A percentile compares a stretch with the other conserved stretches of the same genome.
These are phyloP conservation scores for Hanseniaspora jakobsenii DNA, from an alignment of 805 yeast genomes.

Conservation along the genomic window DNA sequence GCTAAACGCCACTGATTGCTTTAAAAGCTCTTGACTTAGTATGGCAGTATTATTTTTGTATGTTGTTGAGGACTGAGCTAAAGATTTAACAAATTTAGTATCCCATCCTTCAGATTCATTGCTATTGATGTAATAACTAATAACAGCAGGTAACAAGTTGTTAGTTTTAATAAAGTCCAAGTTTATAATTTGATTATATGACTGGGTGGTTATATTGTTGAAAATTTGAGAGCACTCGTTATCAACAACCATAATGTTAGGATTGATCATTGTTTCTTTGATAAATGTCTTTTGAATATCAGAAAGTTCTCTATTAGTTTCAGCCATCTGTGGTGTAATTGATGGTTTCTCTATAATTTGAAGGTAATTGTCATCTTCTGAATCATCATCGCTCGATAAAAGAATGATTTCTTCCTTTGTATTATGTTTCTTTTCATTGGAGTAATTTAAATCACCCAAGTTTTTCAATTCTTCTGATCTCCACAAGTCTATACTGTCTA, in stretches of 20 bases:
- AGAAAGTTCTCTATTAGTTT: too few relatives aligned
- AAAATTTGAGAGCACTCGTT: background rate
- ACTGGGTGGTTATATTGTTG: background rate
- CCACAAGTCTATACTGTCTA: constrained; percentile 30
- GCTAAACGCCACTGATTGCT: too few relatives aligned
- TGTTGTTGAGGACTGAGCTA: too few relatives aligned
- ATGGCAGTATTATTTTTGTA: too few relatives aligned
- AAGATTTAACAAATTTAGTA: too few relatives aligned
- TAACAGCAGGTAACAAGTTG: background rate
- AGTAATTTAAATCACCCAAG: constrained; percentile 2
- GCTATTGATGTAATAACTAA: background rate
- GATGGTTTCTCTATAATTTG: constrained; percentile 22
- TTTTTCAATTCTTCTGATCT: constrained; percentile 23
- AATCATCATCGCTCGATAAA: constrained; percentile 19
- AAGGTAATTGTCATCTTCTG: constrained; percentile 20
- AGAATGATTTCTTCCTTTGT: constrained; percentile 20
- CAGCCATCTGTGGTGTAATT: constrained; percentile 17
- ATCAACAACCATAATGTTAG: background rate
- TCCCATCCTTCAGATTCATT: too few relatives aligned
- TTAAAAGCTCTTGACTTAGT: too few relatives aligned
- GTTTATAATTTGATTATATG: background rate
- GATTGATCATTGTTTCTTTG: constrained; percentile 9
- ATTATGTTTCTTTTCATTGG: constrained; percentile 9
- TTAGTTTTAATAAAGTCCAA: background rate
- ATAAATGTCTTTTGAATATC: background rate